A percentile compares a stretch with the other conserved stretches of the same genome.
These are phyloP conservation scores for Hordeum vulgare DNA, from an alignment of 176 grass and related monocot species.

Conservation along the genomic window DNA sequence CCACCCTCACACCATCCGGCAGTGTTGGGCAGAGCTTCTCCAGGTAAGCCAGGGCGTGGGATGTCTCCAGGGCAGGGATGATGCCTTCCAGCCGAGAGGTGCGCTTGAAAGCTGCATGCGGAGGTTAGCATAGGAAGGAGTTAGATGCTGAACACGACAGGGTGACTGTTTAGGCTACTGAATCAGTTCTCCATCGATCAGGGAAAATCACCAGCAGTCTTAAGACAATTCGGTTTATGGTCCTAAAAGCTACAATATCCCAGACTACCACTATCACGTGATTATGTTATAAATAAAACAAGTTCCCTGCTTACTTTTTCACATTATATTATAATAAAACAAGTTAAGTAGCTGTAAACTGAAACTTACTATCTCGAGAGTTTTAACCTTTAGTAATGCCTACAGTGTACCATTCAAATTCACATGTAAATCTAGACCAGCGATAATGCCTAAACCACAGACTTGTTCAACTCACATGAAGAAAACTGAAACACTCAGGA, in stretches of 20 bases:
- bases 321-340: too few relatives aligned
- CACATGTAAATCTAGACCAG: background rate
- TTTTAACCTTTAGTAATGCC: background rate
- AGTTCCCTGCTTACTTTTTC: too few relatives aligned
- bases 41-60: constrained; percentile 77
- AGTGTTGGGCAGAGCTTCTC: constrained; percentile 87
- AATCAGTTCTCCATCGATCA: background rate
- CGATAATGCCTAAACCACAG: background rate
- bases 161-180: background rate
- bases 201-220: background rate
- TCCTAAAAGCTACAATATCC: background rate
- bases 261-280: background rate
- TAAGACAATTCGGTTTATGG: background rate
- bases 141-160: background rate
- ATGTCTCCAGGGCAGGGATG: constrained; percentile 94
- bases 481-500: background rate
- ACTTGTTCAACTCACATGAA: background rate
- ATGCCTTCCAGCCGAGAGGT: constrained; percentile 91
- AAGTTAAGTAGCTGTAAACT: too few relatives aligned
- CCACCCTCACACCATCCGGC: constrained; percentile 55
- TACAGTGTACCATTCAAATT: background rate
- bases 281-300: too few relatives aligned
- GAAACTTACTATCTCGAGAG: too few relatives aligned
- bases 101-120: constrained; percentile 74
- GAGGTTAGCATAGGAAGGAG: background rate